Conservation (phyloP, 495 filamentous ascomycete species). For the Podospora bellae-mahoneyi region DNA sequence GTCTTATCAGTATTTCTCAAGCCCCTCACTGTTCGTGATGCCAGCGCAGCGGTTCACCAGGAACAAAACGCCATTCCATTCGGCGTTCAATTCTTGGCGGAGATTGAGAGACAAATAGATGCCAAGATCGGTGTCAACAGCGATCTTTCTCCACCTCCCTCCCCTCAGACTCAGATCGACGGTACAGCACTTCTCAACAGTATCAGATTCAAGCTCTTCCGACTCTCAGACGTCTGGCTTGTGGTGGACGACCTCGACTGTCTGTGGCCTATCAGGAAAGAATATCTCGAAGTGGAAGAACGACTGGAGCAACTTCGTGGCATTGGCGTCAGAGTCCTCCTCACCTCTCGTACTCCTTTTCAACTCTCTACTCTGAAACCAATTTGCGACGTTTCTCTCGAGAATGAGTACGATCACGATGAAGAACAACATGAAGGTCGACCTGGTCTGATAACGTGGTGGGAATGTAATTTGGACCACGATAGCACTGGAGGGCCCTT, state of each 20-base stretch:
- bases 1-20: background rate
- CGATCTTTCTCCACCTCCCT: background rate
- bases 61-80: background rate
- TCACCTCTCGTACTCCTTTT: conserved; percentile 5
- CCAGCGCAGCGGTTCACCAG: background rate
- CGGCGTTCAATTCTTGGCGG: background rate
- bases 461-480: conserved; percentile 2
- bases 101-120: conserved; percentile 2
- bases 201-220: conserved; percentile 8
- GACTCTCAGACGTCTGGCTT: background rate
- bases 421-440: background rate
- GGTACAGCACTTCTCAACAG: background rate
- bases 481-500: background rate
- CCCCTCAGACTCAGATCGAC: background rate
- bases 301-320: background rate
- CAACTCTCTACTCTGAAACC: background rate
- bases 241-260: conserved; percentile 7
- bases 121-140: background rate
- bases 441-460: background rate
- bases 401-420: background rate
- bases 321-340: background rate
- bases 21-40: background rate
- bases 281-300: background rate
- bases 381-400: background rate
- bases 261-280: background rate